phyloP scores from a whole-genome alignment of 805 yeast species.

The Ogataea haglerorum region DNA sequence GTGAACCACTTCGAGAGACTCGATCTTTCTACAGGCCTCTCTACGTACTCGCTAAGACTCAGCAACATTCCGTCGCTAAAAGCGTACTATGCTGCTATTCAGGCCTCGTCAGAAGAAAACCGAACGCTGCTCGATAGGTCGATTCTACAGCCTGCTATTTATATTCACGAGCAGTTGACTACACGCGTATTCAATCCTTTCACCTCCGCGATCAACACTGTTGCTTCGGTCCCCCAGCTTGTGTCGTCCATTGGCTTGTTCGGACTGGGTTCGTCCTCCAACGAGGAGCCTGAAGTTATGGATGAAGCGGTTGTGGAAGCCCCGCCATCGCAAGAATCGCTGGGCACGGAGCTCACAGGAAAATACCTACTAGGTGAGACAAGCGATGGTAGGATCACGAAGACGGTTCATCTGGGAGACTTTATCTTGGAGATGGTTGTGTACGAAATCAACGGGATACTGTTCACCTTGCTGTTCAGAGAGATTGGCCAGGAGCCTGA shows the following conservation, averaged over 20 bases:
- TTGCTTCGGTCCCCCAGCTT: slow-evolving; percentile 22
- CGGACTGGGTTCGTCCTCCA: slow-evolving; percentile 8
- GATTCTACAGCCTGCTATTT: slow-evolving; percentile 27
- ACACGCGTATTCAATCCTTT: slow-evolving; percentile 31
- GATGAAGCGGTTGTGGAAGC: neutral
- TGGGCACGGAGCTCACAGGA: slow-evolving; percentile 19
- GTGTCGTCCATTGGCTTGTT: slow-evolving; percentile 14
- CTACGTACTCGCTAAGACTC: slow-evolving; percentile 24
- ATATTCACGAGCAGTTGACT: slow-evolving; percentile 27
- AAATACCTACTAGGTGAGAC: slow-evolving; percentile 26
- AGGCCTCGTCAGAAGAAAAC: slow-evolving; percentile 19
- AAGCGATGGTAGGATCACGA: slow-evolving; percentile 18
- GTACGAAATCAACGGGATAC: slow-evolving; percentile 31
- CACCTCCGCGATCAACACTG: slow-evolving; percentile 22
- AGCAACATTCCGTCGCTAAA: slow-evolving; percentile 28
- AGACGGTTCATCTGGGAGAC: slow-evolving; percentile 6
- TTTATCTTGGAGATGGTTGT: slow-evolving; percentile 20
- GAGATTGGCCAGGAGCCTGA: neutral
- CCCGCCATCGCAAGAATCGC: slow-evolving; percentile 3
- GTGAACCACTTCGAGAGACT: slow-evolving; percentile 25
- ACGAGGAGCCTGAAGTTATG: slow-evolving; percentile 1
- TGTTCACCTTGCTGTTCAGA: slow-evolving; percentile 24
- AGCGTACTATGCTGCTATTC: slow-evolving; percentile 18
- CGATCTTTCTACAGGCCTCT: slow-evolving; percentile 26
- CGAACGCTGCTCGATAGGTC: slow-evolving; percentile 30